Percentiles rank a stretch among this genome's conserved stretches.
phyloP scores from a whole-genome alignment of 2,329 filamentous ascomycete species.

The Claviceps sp. region DNA sequence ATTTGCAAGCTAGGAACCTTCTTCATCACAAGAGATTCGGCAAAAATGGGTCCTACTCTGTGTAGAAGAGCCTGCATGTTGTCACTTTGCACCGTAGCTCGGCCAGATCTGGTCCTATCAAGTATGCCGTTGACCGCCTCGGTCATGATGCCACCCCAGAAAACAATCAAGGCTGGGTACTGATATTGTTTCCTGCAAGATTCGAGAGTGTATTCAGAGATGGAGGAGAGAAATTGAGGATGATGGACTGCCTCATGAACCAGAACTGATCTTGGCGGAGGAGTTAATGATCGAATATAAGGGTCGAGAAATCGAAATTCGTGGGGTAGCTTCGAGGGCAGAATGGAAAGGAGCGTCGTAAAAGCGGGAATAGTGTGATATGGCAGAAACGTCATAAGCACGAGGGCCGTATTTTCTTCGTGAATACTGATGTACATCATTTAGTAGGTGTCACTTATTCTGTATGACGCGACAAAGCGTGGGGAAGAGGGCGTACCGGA shows the following conservation, averaged over 20 bases:
- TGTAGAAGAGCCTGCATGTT: constrained; percentile 69
- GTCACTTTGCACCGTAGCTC: constrained; percentile 61
- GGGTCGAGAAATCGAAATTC: constrained; percentile 77
- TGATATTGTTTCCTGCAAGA: constrained; percentile 59
- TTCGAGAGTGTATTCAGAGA: constrained; percentile 69
- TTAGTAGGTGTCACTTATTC: not conserved
- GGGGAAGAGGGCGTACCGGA: constrained; percentile 46
- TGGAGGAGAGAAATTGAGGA: constrained; percentile 55
- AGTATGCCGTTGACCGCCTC: constrained; percentile 77
- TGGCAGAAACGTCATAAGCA: constrained; percentile 79
- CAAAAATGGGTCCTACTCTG: constrained; percentile 53
- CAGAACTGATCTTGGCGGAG: constrained; percentile 66
- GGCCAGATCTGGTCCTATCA: constrained; percentile 62
- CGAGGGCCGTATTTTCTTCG: constrained; percentile 68
- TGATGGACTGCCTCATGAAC: constrained; percentile 76
- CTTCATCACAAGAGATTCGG: constrained; percentile 63
- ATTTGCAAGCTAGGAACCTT: constrained; percentile 68
- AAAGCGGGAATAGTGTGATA: constrained; percentile 84
- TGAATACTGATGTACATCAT: constrained; percentile 50
- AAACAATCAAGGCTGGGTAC: constrained; percentile 65
- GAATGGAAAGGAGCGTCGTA: constrained; percentile 70
- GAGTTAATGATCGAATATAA: constrained; percentile 65
- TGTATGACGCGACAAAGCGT: not conserved
- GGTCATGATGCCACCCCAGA: constrained; percentile 82
- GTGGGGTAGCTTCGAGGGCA: constrained; percentile 60